Base-by-base conservation (phyloP, 129 eudicot species). In the Heracleum sosnowskyi region DNA sequence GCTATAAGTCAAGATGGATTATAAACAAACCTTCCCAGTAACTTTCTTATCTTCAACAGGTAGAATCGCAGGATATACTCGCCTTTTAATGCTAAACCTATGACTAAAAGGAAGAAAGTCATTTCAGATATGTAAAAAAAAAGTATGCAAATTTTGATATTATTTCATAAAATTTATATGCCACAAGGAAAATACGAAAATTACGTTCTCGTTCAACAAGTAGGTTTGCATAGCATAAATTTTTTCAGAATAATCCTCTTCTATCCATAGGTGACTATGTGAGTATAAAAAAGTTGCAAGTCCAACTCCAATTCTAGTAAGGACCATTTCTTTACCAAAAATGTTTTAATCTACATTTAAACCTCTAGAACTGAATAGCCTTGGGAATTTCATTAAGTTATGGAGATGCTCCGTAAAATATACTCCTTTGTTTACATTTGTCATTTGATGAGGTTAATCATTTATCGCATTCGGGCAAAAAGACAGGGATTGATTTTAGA, bases 61-160 rank as follows among this genome's bases (percentile, higher is more conserved):
- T 69, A 84, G 36, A 81, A 94, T 91, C 12, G 98, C 97, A 42
- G 98, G 97, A 84, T 94, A 94, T 78, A 87, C 90, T 0, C 96
- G 97, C 46, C 87, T 94, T 86, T 86, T 94, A 84, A 91, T 86
- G 91, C 98, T 94, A 87, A 86, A 94, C 82, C 97, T 84, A 42
- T 88, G 98, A 78, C 97, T 94, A 73, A 78, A 81, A 72, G 26
- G 47, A 68, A 35, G 16, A 49, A 47, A 73, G 40, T 36, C 70
- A 69, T 22, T 73, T 72, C 49, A 77, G 33, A 74, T 24, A 15
- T n/a, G 37, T 24, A 18, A 53, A 22, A 53, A 53, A 53, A 11
- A 53, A 20, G 4, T 5, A 53, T 0, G 7, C 62, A 1, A 53
- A 53, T 53, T 1, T 22, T 53, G 28, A 5, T 53, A 53, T 6